Conservation (phyloP, 2,329 filamentous ascomycete species). For the Trichoderma asperellum region DNA sequence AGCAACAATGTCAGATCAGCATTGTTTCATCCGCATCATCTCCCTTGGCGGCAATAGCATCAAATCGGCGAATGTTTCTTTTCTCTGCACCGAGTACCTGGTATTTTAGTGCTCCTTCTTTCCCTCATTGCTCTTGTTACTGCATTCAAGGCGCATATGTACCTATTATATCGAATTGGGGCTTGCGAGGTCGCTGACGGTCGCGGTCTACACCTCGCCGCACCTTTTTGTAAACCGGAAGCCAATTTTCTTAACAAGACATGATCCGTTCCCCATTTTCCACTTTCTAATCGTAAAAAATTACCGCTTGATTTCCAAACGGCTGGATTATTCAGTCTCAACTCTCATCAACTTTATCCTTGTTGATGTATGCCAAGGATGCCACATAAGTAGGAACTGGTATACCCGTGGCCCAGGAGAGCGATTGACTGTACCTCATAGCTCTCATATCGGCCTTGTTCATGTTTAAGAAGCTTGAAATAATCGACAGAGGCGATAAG, state of each 20-base stretch:
- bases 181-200: too few relatives aligned
- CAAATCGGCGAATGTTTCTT: background rate
- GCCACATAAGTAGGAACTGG: slow-evolving; percentile 44
- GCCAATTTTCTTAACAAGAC: too few relatives aligned
- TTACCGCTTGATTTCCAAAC: background rate
- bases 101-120: background rate
- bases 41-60: background rate
- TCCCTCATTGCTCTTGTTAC: background rate
- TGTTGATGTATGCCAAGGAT: slow-evolving; percentile 33
- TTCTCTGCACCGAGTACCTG: background rate
- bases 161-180: too few relatives aligned
- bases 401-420: slow-evolving; percentile 48
- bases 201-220: too few relatives aligned
- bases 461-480: slow-evolving; percentile 47
- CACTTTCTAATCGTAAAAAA: too few relatives aligned
- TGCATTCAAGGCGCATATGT: background rate
- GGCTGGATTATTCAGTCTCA: slow-evolving; percentile 1
- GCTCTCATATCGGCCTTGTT: slow-evolving; percentile 50
- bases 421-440: slow-evolving; percentile 43
- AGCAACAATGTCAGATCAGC: too few relatives aligned
- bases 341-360: slow-evolving; percentile 32
- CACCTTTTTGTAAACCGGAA: too few relatives aligned
- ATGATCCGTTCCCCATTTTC: too few relatives aligned
- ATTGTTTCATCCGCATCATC: background rate
- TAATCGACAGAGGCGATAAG: slow-evolving; percentile 38